phyloP scores from a whole-genome alignment of 2,329 filamentous ascomycete genomes.

The Alternaria brassicicola region DNA sequence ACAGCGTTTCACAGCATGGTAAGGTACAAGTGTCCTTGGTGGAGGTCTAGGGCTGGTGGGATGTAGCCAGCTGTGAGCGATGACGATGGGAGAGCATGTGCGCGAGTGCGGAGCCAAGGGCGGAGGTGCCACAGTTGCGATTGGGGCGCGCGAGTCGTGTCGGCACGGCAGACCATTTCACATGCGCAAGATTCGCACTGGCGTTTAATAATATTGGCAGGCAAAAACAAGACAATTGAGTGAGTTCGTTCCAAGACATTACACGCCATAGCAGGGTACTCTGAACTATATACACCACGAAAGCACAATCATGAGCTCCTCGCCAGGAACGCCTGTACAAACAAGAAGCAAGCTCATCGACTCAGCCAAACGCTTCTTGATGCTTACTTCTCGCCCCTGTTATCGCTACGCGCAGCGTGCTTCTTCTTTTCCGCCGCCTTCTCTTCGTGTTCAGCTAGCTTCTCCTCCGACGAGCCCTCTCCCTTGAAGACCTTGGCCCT shows the following conservation, averaged over 20 bases:
- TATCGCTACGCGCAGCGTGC: constrained; percentile 28
- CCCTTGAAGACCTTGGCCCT: constrained; percentile 57
- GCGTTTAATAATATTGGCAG: background rate
- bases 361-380: background rate
- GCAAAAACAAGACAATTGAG: background rate
- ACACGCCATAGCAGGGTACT: background rate
- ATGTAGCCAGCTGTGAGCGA: background rate
- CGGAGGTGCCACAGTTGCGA: constrained; percentile 8
- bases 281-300: background rate
- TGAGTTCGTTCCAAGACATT: background rate
- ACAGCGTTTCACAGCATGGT: background rate
- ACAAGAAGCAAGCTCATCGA: background rate
- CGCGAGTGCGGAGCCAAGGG: background rate
- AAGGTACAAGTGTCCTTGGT: background rate
- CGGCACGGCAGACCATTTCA: background rate
- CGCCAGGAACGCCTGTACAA: constrained; percentile 1
- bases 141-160: background rate
- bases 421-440: constrained; percentile 29
- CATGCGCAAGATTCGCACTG: background rate
- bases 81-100: background rate
- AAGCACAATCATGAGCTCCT: background rate
- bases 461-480: constrained; percentile 30
- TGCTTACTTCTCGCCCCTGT: constrained; percentile 17
- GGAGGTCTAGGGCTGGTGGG: background rate
- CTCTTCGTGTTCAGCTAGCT: constrained; percentile 41